phyloP scores from a whole-genome alignment of 306 rosid species.

The Cicer yamashitae region DNA sequence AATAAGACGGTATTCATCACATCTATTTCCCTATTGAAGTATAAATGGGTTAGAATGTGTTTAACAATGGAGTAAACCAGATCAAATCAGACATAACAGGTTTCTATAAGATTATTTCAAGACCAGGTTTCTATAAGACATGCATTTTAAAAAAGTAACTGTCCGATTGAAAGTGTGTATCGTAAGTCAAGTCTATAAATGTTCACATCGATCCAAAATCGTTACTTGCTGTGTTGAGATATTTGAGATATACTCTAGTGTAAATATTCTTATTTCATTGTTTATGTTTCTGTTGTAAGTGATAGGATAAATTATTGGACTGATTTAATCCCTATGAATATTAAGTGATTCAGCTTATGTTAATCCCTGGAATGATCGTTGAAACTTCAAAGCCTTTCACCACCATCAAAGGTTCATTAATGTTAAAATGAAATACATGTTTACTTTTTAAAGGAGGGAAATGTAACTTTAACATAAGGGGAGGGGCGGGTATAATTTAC shows the following conservation, averaged over 20 bases:
- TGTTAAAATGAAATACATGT: too few relatives aligned
- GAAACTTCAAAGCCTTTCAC: too few relatives aligned
- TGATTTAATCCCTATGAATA: neutral
- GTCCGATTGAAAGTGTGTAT: neutral
- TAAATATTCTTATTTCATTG: neutral
- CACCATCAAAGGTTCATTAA: too few relatives aligned
- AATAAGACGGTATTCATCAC: neutral
- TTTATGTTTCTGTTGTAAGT: neutral
- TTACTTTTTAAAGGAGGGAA: too few relatives aligned
- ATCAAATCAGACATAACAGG: neutral
- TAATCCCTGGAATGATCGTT: too few relatives aligned
- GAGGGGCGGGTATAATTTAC: too few relatives aligned
- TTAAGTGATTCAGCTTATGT: too few relatives aligned
- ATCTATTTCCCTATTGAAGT: neutral
- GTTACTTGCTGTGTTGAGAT: neutral
- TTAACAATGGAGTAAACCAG: neutral
- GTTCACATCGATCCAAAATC: conserved; percentile 8
- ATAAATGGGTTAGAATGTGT: neutral
- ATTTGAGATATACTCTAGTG: neutral
- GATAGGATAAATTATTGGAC: neutral
- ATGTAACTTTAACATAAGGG: too few relatives aligned
- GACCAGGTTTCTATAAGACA: neutral
- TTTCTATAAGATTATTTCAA: neutral
- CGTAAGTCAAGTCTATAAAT: neutral
- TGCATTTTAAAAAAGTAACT: neutral